Evolutionary conservation across 2,329 filamentous ascomycete genomes (phyloP), one percentile per base, ranked within the genome.

Genomic region (Cytospora paraplurivora): DNA sequence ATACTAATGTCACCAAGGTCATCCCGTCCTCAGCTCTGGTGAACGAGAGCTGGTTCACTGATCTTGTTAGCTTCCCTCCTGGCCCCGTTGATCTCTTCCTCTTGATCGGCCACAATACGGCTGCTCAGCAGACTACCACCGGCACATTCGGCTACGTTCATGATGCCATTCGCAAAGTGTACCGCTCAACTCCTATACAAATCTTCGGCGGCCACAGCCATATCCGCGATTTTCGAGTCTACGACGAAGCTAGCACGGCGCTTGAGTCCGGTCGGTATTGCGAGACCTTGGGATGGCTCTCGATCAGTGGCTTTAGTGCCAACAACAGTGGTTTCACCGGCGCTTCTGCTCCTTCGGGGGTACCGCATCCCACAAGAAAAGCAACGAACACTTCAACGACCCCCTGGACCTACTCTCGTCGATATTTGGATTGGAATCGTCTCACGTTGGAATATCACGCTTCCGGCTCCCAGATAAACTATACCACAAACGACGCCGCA

Each of bases 341-440:
- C 10, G 68, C 71, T 35, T 57, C 68, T 15, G 75, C 76, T 17
- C 76, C 77, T 7, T 69, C 65, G 47, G 76, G 77, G 21, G 76
- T 78, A 15, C 68, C 72, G 11, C 75, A 77, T 41, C 76, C 77
- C 4, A 72, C 70, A 5, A 78, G 78, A 33, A 78, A 76, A 57
- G 80, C 78, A 1, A 72, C 69, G 1, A 67, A 71, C 5, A 76
- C 72, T 58, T 74, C 75, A 11, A 76, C 73, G 1, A 73, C 79
- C 7, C 75, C 75, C 50, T 77, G 76, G 63, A 68, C 73, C 10
- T 88, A 84, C 69, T 81, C 83, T 4, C 82, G 87, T 8, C 81
- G 87, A 32, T 90, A 89, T 69, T 78, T 90, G 11, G 88, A 90
- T 74, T 90, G 86, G 83, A 90, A 89, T 72, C 81, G 85, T 6